phyloP scores from a whole-genome alignment of 345 rosid genomes.

The Gossypium stocksii region DNA sequence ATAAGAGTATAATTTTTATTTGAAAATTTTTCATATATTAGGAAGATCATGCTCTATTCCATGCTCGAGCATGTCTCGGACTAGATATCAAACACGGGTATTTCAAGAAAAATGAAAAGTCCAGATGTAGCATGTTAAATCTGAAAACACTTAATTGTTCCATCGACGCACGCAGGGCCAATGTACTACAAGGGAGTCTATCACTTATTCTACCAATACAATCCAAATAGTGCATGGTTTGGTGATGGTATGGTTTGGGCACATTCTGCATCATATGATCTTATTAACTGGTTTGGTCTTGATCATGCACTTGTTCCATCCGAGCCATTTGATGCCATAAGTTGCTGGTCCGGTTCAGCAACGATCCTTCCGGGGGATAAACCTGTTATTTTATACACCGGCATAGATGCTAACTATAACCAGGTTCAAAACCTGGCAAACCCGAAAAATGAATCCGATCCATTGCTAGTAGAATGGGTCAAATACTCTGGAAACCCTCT shows the following conservation, averaged over 20 bases:
- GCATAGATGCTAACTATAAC: slow-evolving; percentile 28
- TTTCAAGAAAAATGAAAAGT: not conserved
- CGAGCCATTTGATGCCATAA: slow-evolving; percentile 46
- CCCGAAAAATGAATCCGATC: slow-evolving; percentile 54
- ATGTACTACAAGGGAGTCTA: slow-evolving; percentile 57
- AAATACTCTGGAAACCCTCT: slow-evolving; percentile 51
- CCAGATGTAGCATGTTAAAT: too few species aligned
- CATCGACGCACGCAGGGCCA: slow-evolving; percentile 44
- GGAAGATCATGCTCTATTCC: not conserved
- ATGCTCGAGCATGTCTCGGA: not conserved
- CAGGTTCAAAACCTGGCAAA: slow-evolving; percentile 64
- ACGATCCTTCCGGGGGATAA: slow-evolving; percentile 44
- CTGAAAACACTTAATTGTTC: not conserved
- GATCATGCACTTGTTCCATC: slow-evolving; percentile 50
- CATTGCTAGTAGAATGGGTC: slow-evolving; percentile 55
- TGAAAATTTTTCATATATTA: not conserved
- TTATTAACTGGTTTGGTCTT: slow-evolving; percentile 64
- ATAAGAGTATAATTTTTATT: not conserved
- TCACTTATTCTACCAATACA: slow-evolving; percentile 65
- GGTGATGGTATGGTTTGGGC: slow-evolving; percentile 36
- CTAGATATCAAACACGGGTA: not conserved
- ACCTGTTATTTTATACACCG: slow-evolving; percentile 60
- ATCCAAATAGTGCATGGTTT: slow-evolving; percentile 51
- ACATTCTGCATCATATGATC: slow-evolving; percentile 23
- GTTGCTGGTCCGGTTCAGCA: slow-evolving; percentile 50